Evolutionary conservation across 495 filamentous ascomycete species (phyloP), one percentile per base, ranked within the genome.

Genomic region (Tetracladium marchalianum): DNA sequence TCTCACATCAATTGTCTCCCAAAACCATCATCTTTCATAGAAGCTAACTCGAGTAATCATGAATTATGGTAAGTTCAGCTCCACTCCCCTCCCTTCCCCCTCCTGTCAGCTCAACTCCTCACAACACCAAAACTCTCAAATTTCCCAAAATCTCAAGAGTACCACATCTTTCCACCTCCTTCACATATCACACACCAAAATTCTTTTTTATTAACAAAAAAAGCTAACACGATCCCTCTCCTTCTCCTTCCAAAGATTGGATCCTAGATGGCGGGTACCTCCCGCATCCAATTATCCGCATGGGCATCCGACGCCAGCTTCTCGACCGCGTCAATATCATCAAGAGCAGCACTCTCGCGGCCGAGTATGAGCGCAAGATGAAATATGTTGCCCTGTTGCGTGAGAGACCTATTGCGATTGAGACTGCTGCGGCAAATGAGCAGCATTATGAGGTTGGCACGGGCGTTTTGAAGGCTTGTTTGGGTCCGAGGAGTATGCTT

Each of bases 401-500:
- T 8, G 62, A 61, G 9, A 61, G 71, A n/a, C 74, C 76, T 6
- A 80, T 84, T 35, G 79, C 80, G 31, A 68, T 82, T 55, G 77
- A 81, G 59, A 78, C 76, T 2, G 68, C 66, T 3, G 57, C 66
- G 4, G 77, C 79, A 15, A 84, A 82, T 58, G 54, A 71, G 44
- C 77, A 82, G 65, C 80, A 84, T 57, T 83, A 84, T 56, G 79
- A 82, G 62, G 77, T 83, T 24, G 75, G 72, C 11, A 78, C 77
- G 2, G 73, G 72, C 5, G 69, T 81, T 44, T 63, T 82, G 18
- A 50, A 52, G 12, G 71, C 67, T 32, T 72, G 66, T 45, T 62
- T 85, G 5, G 81, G 81, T 3, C 75, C 75, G 11, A 62, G 77
- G 44, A 82, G 22, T 27, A 27, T 81, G 72, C 22, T 27, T 27